Percentiles rank a stretch among this genome's conserved stretches.
These are phyloP conservation scores for Phlyctochytrium bullatum DNA, from an alignment of 192 early-diverging fungal genomes.

Conservation along the genomic window DNA sequence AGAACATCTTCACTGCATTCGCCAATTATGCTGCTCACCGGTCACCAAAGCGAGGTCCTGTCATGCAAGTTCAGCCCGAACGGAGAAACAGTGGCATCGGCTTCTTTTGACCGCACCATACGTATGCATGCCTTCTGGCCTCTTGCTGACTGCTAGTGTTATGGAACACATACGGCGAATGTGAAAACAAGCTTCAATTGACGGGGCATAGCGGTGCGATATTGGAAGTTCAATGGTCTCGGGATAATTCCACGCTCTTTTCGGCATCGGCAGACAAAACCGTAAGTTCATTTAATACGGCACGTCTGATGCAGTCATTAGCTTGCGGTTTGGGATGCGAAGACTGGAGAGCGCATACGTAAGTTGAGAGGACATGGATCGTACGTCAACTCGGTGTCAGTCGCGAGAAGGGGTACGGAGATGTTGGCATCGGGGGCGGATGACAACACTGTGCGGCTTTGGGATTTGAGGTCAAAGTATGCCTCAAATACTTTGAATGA, in stretches of 20 bases:
- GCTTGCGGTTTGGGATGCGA: conserved; percentile 76
- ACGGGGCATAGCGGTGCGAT: conserved; percentile 84
- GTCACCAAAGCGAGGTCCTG: conserved; percentile 81
- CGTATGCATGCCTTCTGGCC: conserved; percentile 47
- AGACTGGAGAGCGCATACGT: conserved; percentile 78
- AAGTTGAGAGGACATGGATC: conserved; percentile 75
- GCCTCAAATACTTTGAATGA: conserved; percentile 34
- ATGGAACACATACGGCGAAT: conserved; percentile 93
- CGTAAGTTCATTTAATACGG: neutral
- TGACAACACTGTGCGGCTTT: conserved; percentile 72
- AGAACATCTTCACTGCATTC: conserved; percentile 75
- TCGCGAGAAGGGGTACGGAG: conserved; percentile 68
- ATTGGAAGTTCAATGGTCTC: conserved; percentile 88
- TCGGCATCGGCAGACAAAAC: conserved; percentile 79
- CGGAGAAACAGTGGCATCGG: conserved; percentile 82
- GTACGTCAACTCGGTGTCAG: conserved; percentile 79
- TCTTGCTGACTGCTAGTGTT: conserved; percentile 53
- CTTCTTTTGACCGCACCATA: conserved; percentile 76
- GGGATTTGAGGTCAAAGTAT: conserved; percentile 42
- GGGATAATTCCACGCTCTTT: conserved; percentile 72
- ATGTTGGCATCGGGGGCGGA: conserved; percentile 81
- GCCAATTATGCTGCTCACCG: conserved; percentile 84
- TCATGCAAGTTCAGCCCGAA: conserved; percentile 81
- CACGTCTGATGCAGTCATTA: neutral
- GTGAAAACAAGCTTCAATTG: conserved; percentile 81